These are phyloP conservation scores for Leccinum ochraceum DNA, from an alignment of 768 basidiomycete genomes.

Conservation along the genomic window DNA sequence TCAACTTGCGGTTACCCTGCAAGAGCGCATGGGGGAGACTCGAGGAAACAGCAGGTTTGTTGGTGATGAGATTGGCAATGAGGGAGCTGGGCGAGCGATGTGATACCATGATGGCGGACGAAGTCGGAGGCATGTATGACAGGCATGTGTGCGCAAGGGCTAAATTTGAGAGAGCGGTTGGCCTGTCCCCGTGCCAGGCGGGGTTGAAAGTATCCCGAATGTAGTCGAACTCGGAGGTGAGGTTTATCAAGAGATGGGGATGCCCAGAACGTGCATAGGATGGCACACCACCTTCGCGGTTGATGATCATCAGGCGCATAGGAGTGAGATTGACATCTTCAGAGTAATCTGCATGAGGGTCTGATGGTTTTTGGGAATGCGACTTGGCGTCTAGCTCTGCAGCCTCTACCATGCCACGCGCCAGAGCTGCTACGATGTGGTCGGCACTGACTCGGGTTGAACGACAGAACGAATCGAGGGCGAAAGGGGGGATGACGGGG, in stretches of 20 bases:
- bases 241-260: constrained; percentile 95
- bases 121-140: constrained; percentile 87
- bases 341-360: constrained; percentile 41
- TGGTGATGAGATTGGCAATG: constrained; percentile 97
- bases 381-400: constrained; percentile 49
- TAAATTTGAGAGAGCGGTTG: constrained; percentile 85
- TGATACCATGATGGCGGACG: constrained; percentile 95
- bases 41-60: constrained; percentile 94
- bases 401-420: constrained; percentile 75
- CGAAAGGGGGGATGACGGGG: constrained; percentile 92
- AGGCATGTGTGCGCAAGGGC: constrained; percentile 84
- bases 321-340: constrained; percentile 85
- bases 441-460: constrained; percentile 85
- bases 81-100: constrained; percentile 95
- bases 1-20: constrained; percentile 82
- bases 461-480: constrained; percentile 87
- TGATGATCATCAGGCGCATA: constrained; percentile 95
- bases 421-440: constrained; percentile 84
- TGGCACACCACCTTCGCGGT: constrained; percentile 93
- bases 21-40: constrained; percentile 93
- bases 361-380: constrained; percentile 27
- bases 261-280: constrained; percentile 95
- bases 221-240: constrained; percentile 81
- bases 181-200: constrained; percentile 75
- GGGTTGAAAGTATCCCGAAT: constrained; percentile 84